A percentile compares a stretch with the other conserved stretches of the same genome.
phyloP scores from a whole-genome alignment of 2,329 filamentous ascomycete genomes.

The Ophiostoma tasmaniense region DNA sequence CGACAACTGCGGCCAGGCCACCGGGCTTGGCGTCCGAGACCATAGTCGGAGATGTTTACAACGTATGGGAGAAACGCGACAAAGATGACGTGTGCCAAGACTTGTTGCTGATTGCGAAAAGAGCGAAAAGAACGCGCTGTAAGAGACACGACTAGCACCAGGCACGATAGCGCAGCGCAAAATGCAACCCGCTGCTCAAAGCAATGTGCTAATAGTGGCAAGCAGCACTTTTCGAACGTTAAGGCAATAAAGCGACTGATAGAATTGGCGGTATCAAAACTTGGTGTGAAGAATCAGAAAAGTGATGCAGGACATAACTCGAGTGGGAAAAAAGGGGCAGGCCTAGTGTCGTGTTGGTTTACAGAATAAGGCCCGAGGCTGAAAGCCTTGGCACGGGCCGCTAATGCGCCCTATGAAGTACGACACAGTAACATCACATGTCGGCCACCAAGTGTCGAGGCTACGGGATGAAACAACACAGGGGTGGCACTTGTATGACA shows the following conservation, averaged over 20 bases:
- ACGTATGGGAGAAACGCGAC: not conserved
- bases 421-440: not conserved
- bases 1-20: not conserved
- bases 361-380: not conserved
- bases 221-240: not conserved
- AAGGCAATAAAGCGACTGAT: not conserved
- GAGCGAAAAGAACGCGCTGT: not conserved
- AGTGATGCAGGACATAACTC: not conserved
- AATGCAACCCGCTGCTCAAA: not conserved
- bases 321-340: not conserved
- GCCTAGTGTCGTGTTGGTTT: not conserved
- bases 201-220: not conserved
- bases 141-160: not conserved
- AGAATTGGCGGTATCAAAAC: not conserved
- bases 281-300: not conserved
- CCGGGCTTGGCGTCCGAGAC: conserved; percentile 3
- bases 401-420: not conserved
- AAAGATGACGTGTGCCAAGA: conserved; percentile 13
- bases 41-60: not conserved
- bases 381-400: no score
- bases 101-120: not conserved
- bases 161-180: not conserved
- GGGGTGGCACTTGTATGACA: not conserved
- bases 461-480: not conserved
- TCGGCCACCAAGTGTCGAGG: not conserved